Percentiles rank a stretch among this genome's conserved stretches.
These are phyloP conservation scores for Dactylonectria estremocensis DNA, from an alignment of 2,329 filamentous ascomycete species.

Conservation along the genomic window DNA sequence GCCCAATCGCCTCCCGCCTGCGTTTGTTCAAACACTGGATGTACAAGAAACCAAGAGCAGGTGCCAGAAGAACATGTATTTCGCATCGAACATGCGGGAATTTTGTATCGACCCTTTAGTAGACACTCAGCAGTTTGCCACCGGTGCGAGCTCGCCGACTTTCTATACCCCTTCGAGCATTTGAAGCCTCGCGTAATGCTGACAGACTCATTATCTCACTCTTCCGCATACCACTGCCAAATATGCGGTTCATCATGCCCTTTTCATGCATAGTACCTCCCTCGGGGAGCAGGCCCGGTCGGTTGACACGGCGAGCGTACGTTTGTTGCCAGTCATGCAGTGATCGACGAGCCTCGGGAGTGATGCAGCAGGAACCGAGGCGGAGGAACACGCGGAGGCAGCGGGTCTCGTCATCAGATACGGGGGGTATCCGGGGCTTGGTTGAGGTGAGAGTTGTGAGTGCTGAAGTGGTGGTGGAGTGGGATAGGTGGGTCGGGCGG, in stretches of 20 bases:
- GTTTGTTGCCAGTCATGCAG: constrained; percentile 65
- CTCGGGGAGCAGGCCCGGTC: constrained; percentile 58
- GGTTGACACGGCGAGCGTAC: constrained; percentile 61
- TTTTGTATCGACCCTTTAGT: constrained; percentile 22
- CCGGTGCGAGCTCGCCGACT: constrained; percentile 3
- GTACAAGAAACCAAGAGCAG: constrained; percentile 1
- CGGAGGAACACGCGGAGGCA: constrained; percentile 62
- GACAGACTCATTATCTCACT: constrained; percentile 43
- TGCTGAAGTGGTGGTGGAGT: constrained; percentile 53
- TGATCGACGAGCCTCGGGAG: constrained; percentile 62
- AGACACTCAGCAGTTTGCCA: constrained; percentile 38
- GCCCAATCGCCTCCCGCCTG: not conserved
- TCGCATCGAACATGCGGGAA: not conserved
- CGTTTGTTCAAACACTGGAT: not conserved
- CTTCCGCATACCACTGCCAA: constrained; percentile 41
- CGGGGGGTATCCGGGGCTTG: constrained; percentile 22
- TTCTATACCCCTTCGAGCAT: constrained; percentile 21
- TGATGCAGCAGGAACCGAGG: constrained; percentile 64
- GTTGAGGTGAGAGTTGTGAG: constrained; percentile 45
- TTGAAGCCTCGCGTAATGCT: constrained; percentile 23
- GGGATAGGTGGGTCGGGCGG: constrained; percentile 49
- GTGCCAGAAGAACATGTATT: not conserved
- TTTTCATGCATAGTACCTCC: constrained; percentile 53
- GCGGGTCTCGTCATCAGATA: constrained; percentile 59
- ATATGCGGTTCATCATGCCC: constrained; percentile 49